Evolutionary conservation across 2,329 filamentous ascomycete species (phyloP), one percentile per base, ranked within the genome.

Genomic region (Colletotrichum shisoi): DNA sequence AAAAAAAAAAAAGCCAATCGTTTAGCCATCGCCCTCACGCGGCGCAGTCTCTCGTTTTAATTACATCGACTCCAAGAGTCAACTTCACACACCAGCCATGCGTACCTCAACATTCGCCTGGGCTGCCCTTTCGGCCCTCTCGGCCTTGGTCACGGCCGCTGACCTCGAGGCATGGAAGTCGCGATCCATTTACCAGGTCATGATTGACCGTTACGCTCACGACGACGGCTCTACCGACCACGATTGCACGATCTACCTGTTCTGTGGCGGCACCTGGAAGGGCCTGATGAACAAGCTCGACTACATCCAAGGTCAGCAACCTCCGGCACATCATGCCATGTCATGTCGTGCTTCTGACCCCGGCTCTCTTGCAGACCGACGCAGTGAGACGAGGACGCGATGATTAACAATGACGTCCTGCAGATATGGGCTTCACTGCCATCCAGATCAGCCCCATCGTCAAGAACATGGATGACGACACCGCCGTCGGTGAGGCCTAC

Each of bases 391-490:
- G 15, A 3, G 21, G 17, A 24, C 15, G 19, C 45, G 45, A 21
- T 31, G n/a, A 37, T 59, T 66, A 17, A 66, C 63, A 17, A 46
- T 21, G 19, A n/a, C 44, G 24, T 27, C 24, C 9, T 42, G 13
- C 61, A 67, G 64, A 59, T 49, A 67, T 67, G 64, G 64, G 64
- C 54, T 67, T 67, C 61, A 67, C 60, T n/a, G 85, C 85, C 45
- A 77, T 87, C 58, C 84, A 84, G 83, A 86, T 88, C 68, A 86
- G 84, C 2, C 86, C 85, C 0, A 79, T 88, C 12, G 81, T 85
- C 76, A 0, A 81, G 80, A 81, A 72, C 69, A 80, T 74, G 40
- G 61, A 67, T 44, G 64, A 64, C 11, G 27, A 67, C 61, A 67
- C 64, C 21, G 64, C 64, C 34, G 64, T 67, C 54, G 64, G 64